Conservation (phyloP, 1,139 yeast species). For the Saccharomycopsis crataegensis region DNA sequence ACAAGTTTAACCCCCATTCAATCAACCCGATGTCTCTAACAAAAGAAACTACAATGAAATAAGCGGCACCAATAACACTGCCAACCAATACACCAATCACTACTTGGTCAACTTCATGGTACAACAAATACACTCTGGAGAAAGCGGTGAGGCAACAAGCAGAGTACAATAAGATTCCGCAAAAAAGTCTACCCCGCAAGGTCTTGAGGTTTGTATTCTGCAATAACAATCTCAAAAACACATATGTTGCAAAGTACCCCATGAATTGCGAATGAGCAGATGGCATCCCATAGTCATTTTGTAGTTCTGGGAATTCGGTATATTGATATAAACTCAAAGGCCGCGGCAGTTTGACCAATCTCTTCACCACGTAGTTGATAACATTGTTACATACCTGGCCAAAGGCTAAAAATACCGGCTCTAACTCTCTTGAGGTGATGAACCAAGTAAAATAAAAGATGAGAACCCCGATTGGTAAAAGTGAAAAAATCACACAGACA, state of each 20-base stretch:
- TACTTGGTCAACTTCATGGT: conserved; percentile 73
- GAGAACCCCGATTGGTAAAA: conserved; percentile 76
- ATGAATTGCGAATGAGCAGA: conserved; percentile 94
- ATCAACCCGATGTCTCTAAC: conserved; percentile 53
- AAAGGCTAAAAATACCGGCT: conserved; percentile 72
- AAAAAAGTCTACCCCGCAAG: neutral
- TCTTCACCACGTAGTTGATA: conserved; percentile 62
- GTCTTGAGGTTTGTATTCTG: conserved; percentile 21
- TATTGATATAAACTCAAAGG: conserved; percentile 56
- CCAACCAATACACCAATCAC: conserved; percentile 68
- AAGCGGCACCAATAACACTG: conserved; percentile 44
- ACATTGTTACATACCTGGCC: conserved; percentile 83
- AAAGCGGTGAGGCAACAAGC: conserved; percentile 49
- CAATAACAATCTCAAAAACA: conserved; percentile 41
- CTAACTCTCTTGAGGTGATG: conserved; percentile 72
- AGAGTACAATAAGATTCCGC: conserved; percentile 18
- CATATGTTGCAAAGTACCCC: conserved; percentile 74
- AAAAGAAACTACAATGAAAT: conserved; percentile 46
- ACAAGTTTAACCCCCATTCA: conserved; percentile 51
- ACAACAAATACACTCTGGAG: conserved; percentile 71
- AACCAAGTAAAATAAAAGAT: conserved; percentile 83
- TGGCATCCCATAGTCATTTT: conserved; percentile 88
- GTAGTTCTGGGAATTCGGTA: conserved; percentile 35
- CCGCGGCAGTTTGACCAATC: conserved; percentile 59
- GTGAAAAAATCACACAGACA: conserved; percentile 62